phyloP scores from a whole-genome alignment of 352 stramenopile species.

The Thalassiosira livingstoniorum region DNA sequence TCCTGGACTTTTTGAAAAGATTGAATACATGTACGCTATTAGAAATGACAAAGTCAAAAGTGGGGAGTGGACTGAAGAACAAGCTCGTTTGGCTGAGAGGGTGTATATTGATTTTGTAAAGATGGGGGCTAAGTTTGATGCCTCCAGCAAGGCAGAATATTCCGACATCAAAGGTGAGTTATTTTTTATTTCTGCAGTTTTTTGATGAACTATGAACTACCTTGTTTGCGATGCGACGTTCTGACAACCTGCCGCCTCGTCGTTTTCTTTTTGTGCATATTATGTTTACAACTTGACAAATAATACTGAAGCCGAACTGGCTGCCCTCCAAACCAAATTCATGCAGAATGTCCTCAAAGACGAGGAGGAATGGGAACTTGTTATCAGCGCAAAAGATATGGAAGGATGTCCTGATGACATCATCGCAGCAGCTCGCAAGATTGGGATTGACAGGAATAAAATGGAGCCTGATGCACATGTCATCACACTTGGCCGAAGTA shows the following conservation, averaged over 20 bases:
- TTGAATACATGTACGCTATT: conserved; percentile 63
- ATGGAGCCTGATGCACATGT: conserved; percentile 62
- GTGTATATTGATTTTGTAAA: conserved; percentile 77
- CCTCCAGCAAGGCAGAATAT: conserved; percentile 68
- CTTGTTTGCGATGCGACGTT: not conserved
- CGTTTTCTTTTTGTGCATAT: not conserved
- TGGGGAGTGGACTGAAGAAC: conserved; percentile 60
- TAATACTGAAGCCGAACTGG: conserved; percentile 58
- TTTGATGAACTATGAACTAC: not conserved
- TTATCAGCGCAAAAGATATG: conserved; percentile 71
- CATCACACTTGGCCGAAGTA: conserved; percentile 80
- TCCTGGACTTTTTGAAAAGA: conserved; percentile 79
- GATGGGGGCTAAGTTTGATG: conserved; percentile 68
- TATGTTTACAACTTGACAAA: not conserved
- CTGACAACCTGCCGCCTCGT: not conserved
- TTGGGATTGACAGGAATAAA: conserved; percentile 78
- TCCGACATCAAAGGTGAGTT: conserved; percentile 63
- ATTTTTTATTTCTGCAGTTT: not conserved
- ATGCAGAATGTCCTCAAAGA: conserved; percentile 85
- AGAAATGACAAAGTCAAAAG: conserved; percentile 47
- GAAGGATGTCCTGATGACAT: conserved; percentile 74
- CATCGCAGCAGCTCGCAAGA: conserved; percentile 73
- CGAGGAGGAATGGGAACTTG: conserved; percentile 78
- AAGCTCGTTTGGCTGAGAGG: conserved; percentile 74
- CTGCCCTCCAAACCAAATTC: conserved; percentile 76